Percentiles rank a stretch among this genome's conserved stretches.
These are phyloP conservation scores for Nothophoma quercina DNA, from an alignment of 2,329 filamentous ascomycete species.

Conservation along the genomic window DNA sequence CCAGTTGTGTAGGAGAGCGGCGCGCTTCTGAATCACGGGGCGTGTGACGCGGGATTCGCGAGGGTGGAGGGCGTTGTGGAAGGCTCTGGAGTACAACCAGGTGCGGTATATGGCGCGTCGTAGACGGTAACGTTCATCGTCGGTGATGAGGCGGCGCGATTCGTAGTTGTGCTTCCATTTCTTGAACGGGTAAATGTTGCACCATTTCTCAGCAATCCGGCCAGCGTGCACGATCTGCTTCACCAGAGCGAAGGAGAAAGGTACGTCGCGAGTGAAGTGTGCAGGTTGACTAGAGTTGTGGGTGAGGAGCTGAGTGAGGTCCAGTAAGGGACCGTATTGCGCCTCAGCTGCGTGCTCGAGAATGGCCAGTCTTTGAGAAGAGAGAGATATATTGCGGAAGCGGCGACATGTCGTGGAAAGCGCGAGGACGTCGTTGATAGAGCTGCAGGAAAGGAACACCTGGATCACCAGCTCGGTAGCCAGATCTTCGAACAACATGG, in stretches of 20 bases:
- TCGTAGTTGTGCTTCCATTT: constrained; percentile 68
- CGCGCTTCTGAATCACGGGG: constrained; percentile 59
- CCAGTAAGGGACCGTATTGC: constrained; percentile 65
- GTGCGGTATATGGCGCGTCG: constrained; percentile 67
- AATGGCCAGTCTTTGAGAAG: constrained; percentile 63
- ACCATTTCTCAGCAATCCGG: constrained; percentile 64
- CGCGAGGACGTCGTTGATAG: constrained; percentile 61
- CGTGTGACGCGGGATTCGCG: constrained; percentile 59
- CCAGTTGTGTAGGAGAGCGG: constrained; percentile 67
- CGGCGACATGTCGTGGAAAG: constrained; percentile 64
- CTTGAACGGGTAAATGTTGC: constrained; percentile 68
- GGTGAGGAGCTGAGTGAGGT: constrained; percentile 67
- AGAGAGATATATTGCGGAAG: constrained; percentile 60
- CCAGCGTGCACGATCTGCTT: constrained; percentile 64
- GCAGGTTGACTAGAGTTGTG: constrained; percentile 67
- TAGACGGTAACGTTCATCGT: constrained; percentile 59
- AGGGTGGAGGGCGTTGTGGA: constrained; percentile 61
- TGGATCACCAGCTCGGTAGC: constrained; percentile 67
- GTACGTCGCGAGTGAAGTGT: constrained; percentile 61
- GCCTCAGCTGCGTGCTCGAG: constrained; percentile 61
- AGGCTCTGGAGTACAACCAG: constrained; percentile 67
- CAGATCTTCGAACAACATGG: constrained; percentile 63
- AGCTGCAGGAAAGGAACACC: constrained; percentile 62
- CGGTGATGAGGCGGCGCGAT: constrained; percentile 61
- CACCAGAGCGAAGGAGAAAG: constrained; percentile 63